A percentile compares a stretch with the other conserved stretches of the same genome.
Conservation (phyloP, 2,329 filamentous ascomycete genomes). For the Diaporthe sp. region DNA sequence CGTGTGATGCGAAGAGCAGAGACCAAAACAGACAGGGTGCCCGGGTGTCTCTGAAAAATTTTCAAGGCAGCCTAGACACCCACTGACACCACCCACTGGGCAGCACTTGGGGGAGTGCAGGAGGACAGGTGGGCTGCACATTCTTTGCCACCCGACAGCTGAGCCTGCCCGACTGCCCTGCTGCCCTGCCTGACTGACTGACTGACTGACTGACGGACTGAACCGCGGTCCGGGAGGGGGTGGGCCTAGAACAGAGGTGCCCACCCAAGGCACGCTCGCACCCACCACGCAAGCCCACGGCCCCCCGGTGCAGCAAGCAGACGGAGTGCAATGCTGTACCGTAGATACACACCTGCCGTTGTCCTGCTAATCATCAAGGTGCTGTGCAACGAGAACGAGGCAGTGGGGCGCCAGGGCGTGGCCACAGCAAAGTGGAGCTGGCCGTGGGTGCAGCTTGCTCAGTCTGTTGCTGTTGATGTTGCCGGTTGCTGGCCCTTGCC, state of each 20-base stretch:
- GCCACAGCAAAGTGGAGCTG: constrained; percentile 9
- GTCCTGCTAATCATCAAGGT: constrained; percentile 5
- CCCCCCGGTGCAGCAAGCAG: constrained; percentile 21
- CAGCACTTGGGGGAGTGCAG: constrained; percentile 4
- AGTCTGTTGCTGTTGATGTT: constrained; percentile 6
- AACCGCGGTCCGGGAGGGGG: not conserved
- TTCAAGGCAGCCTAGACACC: constrained; percentile 29
- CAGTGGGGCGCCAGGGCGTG: constrained; percentile 11
- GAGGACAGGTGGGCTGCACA: constrained; percentile 26
- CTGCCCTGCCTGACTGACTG: constrained; percentile 5
- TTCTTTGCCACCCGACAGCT: constrained; percentile 29
- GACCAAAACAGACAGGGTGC: constrained; percentile 31
- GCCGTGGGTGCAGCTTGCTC: constrained; percentile 11
- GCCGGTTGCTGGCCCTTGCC: not conserved
- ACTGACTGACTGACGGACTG: not conserved
- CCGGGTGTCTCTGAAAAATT: constrained; percentile 35
- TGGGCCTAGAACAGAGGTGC: not conserved
- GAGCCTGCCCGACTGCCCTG: constrained; percentile 10
- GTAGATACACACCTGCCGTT: not conserved
- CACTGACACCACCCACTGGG: constrained; percentile 22
- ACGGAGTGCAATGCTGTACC: not conserved
- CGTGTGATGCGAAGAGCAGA: constrained; percentile 31
- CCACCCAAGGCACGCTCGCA: not conserved
- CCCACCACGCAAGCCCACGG: constrained; percentile 11
- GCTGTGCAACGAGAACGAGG: constrained; percentile 7